phyloP scores from a whole-genome alignment of 805 yeast genomes.

The Diddensiella transvaalensis region DNA sequence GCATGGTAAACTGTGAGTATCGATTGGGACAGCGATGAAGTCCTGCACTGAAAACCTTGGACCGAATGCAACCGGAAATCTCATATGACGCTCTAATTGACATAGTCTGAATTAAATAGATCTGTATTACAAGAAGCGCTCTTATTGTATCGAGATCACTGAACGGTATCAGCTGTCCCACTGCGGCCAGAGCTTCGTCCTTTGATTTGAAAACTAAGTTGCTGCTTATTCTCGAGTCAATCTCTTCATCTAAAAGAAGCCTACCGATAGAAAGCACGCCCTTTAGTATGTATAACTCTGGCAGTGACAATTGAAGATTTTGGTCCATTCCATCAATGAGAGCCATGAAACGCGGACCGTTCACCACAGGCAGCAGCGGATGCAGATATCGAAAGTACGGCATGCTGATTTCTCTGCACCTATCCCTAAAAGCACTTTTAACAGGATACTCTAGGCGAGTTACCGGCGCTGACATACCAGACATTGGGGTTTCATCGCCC shows the following conservation, averaged over 20 bases:
- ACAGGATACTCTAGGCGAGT: background rate
- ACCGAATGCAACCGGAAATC: background rate
- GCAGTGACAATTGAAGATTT: background rate
- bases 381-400: background rate
- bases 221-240: background rate
- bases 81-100: background rate
- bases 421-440: background rate
- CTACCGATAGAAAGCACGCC: background rate
- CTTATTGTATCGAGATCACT: background rate
- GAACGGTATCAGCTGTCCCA: background rate
- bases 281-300: background rate
- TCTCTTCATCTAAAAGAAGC: background rate
- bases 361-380: background rate
- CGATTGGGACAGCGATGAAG: background rate
- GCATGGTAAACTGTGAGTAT: background rate
- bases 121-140: background rate
- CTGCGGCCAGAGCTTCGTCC: background rate
- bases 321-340: background rate
- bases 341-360: background rate
- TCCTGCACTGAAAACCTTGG: background rate
- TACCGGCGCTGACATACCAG: background rate
- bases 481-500: background rate
- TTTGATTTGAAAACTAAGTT: background rate
- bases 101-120: background rate
- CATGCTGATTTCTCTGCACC: background rate